Conservation (phyloP, 2,329 filamentous ascomycete species). For the Colletotrichum chlorophyti region DNA sequence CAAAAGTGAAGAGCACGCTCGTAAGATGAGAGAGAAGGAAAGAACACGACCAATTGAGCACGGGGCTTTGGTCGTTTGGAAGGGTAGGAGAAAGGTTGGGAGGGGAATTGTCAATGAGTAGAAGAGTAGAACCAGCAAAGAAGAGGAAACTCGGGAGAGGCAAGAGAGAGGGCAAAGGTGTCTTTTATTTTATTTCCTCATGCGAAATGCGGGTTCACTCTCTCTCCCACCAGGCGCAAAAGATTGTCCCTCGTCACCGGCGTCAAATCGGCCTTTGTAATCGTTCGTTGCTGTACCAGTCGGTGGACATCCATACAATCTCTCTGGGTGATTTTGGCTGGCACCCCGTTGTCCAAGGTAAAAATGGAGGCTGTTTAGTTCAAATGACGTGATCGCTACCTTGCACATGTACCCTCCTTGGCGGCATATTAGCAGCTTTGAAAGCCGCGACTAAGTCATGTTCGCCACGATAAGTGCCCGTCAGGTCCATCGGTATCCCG, state of each 20-base stretch:
- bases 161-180: conserved; percentile 17
- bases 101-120: not conserved
- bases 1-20: not conserved
- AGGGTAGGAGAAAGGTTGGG: not conserved
- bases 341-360: conserved; percentile 20
- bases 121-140: not conserved
- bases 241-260: conserved; percentile 20
- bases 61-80: not conserved
- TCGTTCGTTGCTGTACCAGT: not conserved
- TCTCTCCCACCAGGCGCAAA: too few relatives aligned
- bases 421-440: conserved; percentile 9
- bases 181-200: conserved; percentile 26
- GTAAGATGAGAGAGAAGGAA: conserved; percentile 5
- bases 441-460: conserved; percentile 23
- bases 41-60: conserved; percentile 20
- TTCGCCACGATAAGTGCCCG: conserved; percentile 26
- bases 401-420: conserved; percentile 27
- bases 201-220: conserved; percentile 22
- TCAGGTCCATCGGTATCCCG: conserved; percentile 10
- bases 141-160: not conserved
- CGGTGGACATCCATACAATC: too few relatives aligned
- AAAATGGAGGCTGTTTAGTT: conserved; percentile 31
- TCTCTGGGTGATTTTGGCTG: too few relatives aligned
- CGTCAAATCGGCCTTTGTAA: conserved; percentile 27
- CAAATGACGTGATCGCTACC: conserved; percentile 34